phyloP scores from a whole-genome alignment of 768 basidiomycete genomes.

The Amanita fuliginea region DNA sequence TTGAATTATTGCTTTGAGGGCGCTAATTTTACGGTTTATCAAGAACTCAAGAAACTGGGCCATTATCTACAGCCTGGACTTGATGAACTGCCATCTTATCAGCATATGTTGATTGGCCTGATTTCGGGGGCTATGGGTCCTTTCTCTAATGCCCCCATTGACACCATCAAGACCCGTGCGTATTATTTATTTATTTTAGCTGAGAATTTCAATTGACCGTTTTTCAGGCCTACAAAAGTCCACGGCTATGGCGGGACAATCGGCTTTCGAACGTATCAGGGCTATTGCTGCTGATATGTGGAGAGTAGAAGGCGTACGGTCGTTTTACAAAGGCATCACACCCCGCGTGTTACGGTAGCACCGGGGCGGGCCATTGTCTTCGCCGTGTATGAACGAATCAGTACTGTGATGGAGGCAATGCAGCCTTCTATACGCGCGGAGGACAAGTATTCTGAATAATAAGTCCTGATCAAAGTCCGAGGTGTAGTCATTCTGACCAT shows the following conservation, averaged over 20 bases:
- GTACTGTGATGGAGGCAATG: slow-evolving; percentile 59
- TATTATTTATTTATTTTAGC: slow-evolving; percentile 9
- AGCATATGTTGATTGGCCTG: too few species aligned
- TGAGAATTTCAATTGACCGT: neutral
- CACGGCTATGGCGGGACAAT: slow-evolving; percentile 57
- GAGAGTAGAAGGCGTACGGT: slow-evolving; percentile 73
- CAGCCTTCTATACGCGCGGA: too few species aligned
- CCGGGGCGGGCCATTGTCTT: slow-evolving; percentile 97
- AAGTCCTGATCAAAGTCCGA: neutral
- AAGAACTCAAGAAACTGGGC: too few species aligned
- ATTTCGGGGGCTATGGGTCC: too few species aligned
- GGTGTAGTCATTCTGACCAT: too few species aligned
- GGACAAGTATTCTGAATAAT: slow-evolving; percentile 56
- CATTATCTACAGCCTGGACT: slow-evolving; percentile 70
- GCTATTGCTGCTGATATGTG: slow-evolving; percentile 90
- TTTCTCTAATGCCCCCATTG: slow-evolving; percentile 94
- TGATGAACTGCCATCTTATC: too few species aligned
- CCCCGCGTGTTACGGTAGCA: slow-evolving; percentile 94
- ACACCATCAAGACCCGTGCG: slow-evolving; percentile 91
- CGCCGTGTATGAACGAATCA: slow-evolving; percentile 90
- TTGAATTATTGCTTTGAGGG: too few species aligned
- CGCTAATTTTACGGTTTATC: too few species aligned
- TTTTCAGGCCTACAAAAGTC: slow-evolving; percentile 75
- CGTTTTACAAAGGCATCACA: too few species aligned
- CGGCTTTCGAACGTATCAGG: slow-evolving; percentile 69